A percentile compares a stretch with the other conserved stretches of the same genome.
phyloP scores from a whole-genome alignment of 345 rosid species.

The Corchorus olitorius region DNA sequence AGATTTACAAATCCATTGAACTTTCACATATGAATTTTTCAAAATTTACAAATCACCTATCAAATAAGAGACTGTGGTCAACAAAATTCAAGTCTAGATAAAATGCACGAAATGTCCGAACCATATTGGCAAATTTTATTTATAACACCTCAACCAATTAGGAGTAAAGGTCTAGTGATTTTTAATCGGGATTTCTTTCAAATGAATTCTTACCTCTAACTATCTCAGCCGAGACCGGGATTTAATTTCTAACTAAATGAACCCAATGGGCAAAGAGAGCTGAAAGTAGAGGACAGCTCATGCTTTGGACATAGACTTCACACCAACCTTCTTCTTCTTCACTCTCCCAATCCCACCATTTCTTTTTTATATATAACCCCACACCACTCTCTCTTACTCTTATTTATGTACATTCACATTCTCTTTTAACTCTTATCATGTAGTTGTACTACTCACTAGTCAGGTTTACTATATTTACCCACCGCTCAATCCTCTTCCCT shows the following conservation, averaged over 20 bases:
- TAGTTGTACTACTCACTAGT: background rate
- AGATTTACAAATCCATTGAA: no score
- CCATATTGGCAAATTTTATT: no score
- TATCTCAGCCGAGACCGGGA: background rate
- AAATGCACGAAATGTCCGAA: no score
- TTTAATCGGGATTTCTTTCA: no score
- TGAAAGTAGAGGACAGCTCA: slow-evolving; percentile 67
- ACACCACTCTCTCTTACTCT: slow-evolving; percentile 14
- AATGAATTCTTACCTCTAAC: no score
- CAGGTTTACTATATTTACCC: background rate
- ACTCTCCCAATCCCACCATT: slow-evolving; percentile 9
- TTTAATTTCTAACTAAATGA: background rate
- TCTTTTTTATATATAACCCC: background rate
- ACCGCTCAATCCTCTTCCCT: background rate
- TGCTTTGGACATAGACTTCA: slow-evolving; percentile 37
- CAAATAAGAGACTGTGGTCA: no score
- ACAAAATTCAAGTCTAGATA: no score
- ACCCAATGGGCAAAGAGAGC: background rate
- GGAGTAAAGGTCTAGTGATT: no score
- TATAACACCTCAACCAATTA: no score
- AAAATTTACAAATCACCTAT: no score
- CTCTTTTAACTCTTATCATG: background rate
- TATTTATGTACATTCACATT: slow-evolving; percentile 15
- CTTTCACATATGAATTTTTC: no score
- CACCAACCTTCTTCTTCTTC: slow-evolving; percentile 37